These are phyloP conservation scores for Nothophoma quercina DNA, from an alignment of 2,329 filamentous ascomycete genomes.

Conservation along the genomic window DNA sequence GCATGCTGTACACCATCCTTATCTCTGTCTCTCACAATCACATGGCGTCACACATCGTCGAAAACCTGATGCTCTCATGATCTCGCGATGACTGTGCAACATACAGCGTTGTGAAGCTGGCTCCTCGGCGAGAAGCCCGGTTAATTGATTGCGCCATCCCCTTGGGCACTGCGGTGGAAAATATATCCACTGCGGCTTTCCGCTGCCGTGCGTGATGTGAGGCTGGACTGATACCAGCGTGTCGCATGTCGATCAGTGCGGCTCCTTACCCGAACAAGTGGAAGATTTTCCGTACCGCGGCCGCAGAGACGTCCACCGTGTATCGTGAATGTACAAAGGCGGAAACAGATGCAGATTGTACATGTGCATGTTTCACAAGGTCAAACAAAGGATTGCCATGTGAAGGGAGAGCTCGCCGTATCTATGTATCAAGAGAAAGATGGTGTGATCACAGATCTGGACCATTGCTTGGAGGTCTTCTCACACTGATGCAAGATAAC, in stretches of 20 bases:
- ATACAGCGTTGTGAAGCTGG: neutral
- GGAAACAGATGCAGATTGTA: neutral
- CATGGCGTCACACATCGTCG: slow-evolving; percentile 12
- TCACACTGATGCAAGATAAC: slow-evolving; percentile 6
- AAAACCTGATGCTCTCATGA: slow-evolving; percentile 13
- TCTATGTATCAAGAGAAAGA: neutral
- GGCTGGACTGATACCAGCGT: slow-evolving; percentile 13
- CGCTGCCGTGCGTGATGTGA: slow-evolving; percentile 15
- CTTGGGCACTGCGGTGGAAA: slow-evolving; percentile 7
- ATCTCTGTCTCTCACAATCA: slow-evolving; percentile 12
- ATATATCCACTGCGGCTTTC: slow-evolving; percentile 14
- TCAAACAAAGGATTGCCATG: neutral
- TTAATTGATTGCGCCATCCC: slow-evolving; percentile 11
- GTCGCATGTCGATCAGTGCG: slow-evolving; percentile 19
- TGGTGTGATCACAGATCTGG: slow-evolving; percentile 11
- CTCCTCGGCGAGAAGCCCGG: slow-evolving; percentile 14
- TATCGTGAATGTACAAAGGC: neutral
- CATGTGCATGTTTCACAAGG: slow-evolving; percentile 1
- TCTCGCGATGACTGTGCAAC: slow-evolving; percentile 4
- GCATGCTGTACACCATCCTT: slow-evolving; percentile 2
- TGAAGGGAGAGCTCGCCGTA: neutral
- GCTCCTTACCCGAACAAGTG: slow-evolving; percentile 5
- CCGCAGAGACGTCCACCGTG: slow-evolving; percentile 7
- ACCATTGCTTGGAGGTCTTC: neutral
- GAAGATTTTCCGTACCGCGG: slow-evolving; percentile 16